phyloP scores from a whole-genome alignment of 2,329 filamentous ascomycete genomes.

The Sphaerulina populicola region DNA sequence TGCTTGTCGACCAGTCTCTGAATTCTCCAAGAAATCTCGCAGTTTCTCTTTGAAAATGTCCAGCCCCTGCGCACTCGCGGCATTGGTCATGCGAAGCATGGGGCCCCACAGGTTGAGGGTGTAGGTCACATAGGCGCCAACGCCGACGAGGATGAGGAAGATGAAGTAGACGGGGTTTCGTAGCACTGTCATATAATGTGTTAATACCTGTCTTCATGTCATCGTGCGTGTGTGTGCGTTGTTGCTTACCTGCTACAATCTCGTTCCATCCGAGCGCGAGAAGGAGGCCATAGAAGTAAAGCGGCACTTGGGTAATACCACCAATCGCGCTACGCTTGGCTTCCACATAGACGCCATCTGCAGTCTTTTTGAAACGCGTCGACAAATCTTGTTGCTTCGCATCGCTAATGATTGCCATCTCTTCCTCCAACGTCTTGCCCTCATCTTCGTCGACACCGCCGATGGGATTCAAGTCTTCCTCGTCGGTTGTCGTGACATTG shows the following conservation, averaged over 20 bases:
- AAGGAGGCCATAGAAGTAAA: slow-evolving; percentile 88
- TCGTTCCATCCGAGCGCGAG: slow-evolving; percentile 98
- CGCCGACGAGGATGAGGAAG: slow-evolving; percentile 66
- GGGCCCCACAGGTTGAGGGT: slow-evolving; percentile 92
- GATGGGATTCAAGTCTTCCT: slow-evolving; percentile 81
- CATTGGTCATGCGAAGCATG: slow-evolving; percentile 90
- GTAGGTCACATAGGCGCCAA: slow-evolving; percentile 81
- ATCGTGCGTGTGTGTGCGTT: neutral
- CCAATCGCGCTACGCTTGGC: slow-evolving; percentile 95
- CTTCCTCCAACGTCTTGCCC: slow-evolving; percentile 87
- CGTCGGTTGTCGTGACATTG: slow-evolving; percentile 69
- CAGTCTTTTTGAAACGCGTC: slow-evolving; percentile 94
- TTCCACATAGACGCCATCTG: slow-evolving; percentile 95
- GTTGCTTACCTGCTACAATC: slow-evolving; percentile 72
- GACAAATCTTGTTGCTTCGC: slow-evolving; percentile 84
- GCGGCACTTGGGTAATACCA: slow-evolving; percentile 82
- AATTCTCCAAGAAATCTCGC: slow-evolving; percentile 78
- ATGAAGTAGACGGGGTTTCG: slow-evolving; percentile 91
- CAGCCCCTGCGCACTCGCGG: slow-evolving; percentile 74
- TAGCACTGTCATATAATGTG: slow-evolving; percentile 53
- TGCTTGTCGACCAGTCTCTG: slow-evolving; percentile 75
- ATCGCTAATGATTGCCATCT: slow-evolving; percentile 90
- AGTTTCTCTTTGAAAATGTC: slow-evolving; percentile 89
- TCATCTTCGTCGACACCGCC: slow-evolving; percentile 84
- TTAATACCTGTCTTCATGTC: slow-evolving; percentile 9